These are phyloP conservation scores for Cucumis cinereus DNA, from an alignment of 306 rosid genomes.

Conservation along the genomic window DNA sequence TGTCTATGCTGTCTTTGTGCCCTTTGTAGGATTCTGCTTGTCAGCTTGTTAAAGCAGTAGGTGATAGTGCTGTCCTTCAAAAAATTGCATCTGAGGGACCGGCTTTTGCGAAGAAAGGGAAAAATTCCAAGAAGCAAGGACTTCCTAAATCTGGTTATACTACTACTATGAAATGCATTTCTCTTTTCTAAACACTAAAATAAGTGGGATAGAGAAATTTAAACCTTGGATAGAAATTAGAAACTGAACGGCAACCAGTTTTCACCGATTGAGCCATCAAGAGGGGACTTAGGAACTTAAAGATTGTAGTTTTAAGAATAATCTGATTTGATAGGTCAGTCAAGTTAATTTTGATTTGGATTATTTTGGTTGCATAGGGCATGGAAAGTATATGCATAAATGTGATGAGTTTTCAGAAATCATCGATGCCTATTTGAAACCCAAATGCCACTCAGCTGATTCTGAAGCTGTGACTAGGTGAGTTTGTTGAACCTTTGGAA, in stretches of 20 bases:
- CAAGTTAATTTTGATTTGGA: not conserved
- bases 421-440: conserved; percentile 59
- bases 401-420: conserved; percentile 33
- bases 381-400: conserved; percentile 9
- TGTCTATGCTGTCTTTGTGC: not conserved
- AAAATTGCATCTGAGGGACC: conserved; percentile 68
- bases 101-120: conserved; percentile 39
- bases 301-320: not conserved
- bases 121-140: conserved; percentile 23
- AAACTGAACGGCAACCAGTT: not conserved
- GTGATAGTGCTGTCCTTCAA: conserved; percentile 49
- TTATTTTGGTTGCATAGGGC: conserved; percentile 21
- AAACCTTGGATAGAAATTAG: not conserved
- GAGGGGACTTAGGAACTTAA: not conserved
- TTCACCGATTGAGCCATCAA: not conserved
- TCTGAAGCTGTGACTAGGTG: conserved; percentile 51
- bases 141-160: conserved; percentile 9
- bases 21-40: conserved; percentile 56
- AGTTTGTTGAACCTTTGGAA: conserved; percentile 10
- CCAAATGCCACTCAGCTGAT: conserved; percentile 63
- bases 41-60: conserved; percentile 54
- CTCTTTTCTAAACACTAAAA: not conserved
- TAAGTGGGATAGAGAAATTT: not conserved
- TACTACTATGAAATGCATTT: not conserved
- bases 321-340: not conserved